Evolutionary conservation across 305 asterid species (phyloP), one percentile per base, ranked within the genome.

Genomic region (Fraxinus sp.): DNA sequence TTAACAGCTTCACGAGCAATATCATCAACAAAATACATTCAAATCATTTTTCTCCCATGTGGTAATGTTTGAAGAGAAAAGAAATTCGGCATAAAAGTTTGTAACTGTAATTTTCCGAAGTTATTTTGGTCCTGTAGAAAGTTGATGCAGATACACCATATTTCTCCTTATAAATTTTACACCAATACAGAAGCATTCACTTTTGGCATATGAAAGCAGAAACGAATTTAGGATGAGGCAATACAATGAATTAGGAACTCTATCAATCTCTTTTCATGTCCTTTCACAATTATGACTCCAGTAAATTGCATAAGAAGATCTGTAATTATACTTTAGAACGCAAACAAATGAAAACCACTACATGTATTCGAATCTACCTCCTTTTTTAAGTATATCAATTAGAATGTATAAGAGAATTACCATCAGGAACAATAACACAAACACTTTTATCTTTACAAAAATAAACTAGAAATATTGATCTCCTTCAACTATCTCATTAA

Each of bases 341-440:
- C n/a, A 64, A 64, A 5, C 16, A 64, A 24, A 24, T 64, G 33
- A 64, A 64, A 64, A 64, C 73, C 26, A 62, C 11, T 20, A 3
- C 11, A 62, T 18, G 28, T n/a, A 57, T 20, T 66, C 74, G 26
- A 66, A 26, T 66, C 36, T 66, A 26, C 5, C 36, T 26, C 74
- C 7, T 26, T 37, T 14, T 55, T 33, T 24, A 39, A 41, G 20
- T 75, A 14, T 20, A 64, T 64, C 18, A 44, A 28, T 75, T 49
- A 35, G 20, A 74, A 64, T 11, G 10, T 66, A 22, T 11, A 24
- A 24, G 3, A 18, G 32, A 72, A 73, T 57, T 68, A 49, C 71
- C 13, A 18, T 22, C 68, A 39, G 2, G 57, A 81, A 84, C 52
- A 68, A 77, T 76, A 35, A 32, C 78, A 82, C 52, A 57, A 41